Base-by-base conservation (phyloP, 306 rosid species). In the Vigna trinervia region DNA sequence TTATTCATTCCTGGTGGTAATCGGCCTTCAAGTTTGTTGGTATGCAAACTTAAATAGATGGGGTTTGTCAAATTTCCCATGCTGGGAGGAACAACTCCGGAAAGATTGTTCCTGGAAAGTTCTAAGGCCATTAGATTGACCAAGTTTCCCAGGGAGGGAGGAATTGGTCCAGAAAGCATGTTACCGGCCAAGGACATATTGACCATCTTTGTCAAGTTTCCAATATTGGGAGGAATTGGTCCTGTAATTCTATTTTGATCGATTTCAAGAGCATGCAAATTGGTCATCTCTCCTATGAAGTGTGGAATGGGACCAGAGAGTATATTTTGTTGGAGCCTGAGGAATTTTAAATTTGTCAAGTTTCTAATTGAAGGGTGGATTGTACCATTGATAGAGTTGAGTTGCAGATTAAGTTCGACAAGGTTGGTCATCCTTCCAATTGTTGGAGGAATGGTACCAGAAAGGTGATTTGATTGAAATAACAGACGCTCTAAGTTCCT, bases 1-100 rank as follows among this genome's bases (percentile, higher is more conserved):
- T 56, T 73, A 56, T 73, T 41, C 54, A 73, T 7, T 38, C 20
- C 23, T 39, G 9, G 15, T 38, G 77, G 77, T 6, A 73, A 39
- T 0, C 26, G 56, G 9, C 77, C 77, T 20, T 22, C 1, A 56
- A 73, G 67, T 7, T 56, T 56, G 38, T 73, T 73, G 0, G 0
- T 0, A 3, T 0, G 8, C 15, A 73, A 0, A 1, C 0, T 0
- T 0, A 73, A 45, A 17, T 0, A 1, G 26, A 0, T 0, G 3
- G 23, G 67, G 5, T 39, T 73, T 39, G 66, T 39, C 54, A 73
- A 73, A 22, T 73, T 73, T 56, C 54, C 54, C 8, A 73, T 3
- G 66, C n/a, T 39, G 39, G 77, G 13, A 39, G 77, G 77, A 56
- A 73, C 23, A 56, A 14, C 9, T 20, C 77, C 77, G 8, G 67